These are phyloP conservation scores for Oryza nivara DNA, from an alignment of 176 grass and related monocot species.

Conservation along the genomic window DNA sequence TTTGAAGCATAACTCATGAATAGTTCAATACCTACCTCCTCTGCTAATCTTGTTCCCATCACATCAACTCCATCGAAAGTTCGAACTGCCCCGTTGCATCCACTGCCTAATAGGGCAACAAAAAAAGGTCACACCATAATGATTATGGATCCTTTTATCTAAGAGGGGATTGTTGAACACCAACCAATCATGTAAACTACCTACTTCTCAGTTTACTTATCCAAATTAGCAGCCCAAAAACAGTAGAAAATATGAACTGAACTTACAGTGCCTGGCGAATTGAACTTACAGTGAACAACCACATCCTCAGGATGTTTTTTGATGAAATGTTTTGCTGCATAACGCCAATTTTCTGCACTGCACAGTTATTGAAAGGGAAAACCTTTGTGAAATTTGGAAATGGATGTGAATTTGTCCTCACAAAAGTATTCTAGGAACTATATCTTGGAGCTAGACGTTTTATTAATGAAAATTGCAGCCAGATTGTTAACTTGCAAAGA, in stretches of 20 bases:
- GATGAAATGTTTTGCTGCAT: conserved; percentile 80
- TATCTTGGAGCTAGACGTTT: background rate
- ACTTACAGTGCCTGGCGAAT: background rate
- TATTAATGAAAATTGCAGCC: no score
- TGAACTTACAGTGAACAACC: conserved; percentile 78
- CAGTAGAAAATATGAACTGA: background rate
- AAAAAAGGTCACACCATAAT: background rate
- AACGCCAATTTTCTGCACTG: conserved; percentile 88
- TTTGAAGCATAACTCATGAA: conserved; percentile 17
- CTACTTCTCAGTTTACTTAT: conserved; percentile 6
- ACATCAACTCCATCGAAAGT: conserved; percentile 86
- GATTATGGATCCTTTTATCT: background rate
- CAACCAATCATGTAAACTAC: background rate
- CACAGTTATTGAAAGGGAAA: conserved; percentile 40
- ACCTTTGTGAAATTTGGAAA: conserved; percentile 25
- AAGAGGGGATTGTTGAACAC: background rate
- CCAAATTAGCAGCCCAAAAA: conserved; percentile 9
- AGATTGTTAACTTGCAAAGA: background rate
- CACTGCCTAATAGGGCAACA: conserved; percentile 63
- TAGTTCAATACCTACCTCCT: conserved; percentile 55
- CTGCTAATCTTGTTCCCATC: conserved; percentile 88
- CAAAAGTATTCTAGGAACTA: background rate
- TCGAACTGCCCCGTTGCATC: conserved; percentile 65
- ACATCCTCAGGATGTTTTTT: conserved; percentile 82
- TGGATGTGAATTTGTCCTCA: background rate